phyloP scores from a whole-genome alignment of 345 rosid genomes.

The Lenwebbia sp. region DNA sequence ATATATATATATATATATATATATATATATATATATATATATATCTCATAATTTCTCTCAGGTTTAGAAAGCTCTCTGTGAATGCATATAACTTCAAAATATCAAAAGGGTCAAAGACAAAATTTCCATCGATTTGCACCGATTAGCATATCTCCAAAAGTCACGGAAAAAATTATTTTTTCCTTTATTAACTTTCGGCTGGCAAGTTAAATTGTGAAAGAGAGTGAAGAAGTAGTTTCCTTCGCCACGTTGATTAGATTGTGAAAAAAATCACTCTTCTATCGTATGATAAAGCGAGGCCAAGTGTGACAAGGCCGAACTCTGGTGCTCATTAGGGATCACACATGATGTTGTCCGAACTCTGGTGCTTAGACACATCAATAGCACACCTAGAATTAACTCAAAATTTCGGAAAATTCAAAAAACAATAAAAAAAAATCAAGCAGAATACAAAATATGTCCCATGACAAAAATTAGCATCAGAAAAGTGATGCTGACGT shows the following conservation, averaged over 20 bases:
- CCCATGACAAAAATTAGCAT: neutral
- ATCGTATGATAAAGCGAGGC: too few relatives aligned
- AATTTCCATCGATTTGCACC: neutral
- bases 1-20: too few relatives aligned
- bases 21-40: too few relatives aligned
- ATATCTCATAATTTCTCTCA: rapidly evolving
- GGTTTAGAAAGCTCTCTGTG: neutral
- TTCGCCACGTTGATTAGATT: neutral
- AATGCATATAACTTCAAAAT: neutral
- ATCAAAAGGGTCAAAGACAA: neutral
- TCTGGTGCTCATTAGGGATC: too few relatives aligned
- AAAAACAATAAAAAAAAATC: too few relatives aligned
- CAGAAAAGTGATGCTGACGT: neutral
- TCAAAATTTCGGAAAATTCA: too few relatives aligned
- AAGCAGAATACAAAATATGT: too few relatives aligned
- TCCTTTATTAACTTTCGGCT: too few relatives aligned
- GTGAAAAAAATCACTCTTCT: neutral
- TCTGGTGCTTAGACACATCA: too few relatives aligned
- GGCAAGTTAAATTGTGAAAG: neutral
- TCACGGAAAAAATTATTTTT: neutral
- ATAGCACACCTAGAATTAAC: too few relatives aligned
- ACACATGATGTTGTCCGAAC: too few relatives aligned
- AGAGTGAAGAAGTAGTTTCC: neutral
- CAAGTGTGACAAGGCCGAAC: too few relatives aligned
- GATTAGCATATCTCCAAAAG: neutral